Percentiles rank a stretch among this genome's conserved stretches.
Evolutionary conservation across 2,329 filamentous ascomycete species (phyloP).

Genomic region (Triangularia verruculosa): DNA sequence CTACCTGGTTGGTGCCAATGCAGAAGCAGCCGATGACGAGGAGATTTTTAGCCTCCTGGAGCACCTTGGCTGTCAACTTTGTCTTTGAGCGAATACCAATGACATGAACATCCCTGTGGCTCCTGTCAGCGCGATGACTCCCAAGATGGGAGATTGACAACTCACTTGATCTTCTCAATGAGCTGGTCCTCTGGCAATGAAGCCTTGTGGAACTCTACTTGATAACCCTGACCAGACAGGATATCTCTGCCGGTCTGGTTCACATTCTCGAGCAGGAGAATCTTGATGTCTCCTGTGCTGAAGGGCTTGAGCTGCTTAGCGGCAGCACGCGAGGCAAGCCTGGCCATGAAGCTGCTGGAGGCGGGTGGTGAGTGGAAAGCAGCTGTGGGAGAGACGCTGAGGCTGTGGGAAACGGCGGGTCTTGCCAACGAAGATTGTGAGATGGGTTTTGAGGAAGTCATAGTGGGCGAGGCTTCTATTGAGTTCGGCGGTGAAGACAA

Average conservation of each 20-base stretch:
- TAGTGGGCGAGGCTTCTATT: constrained; percentile 17
- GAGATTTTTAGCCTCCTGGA: constrained; percentile 87
- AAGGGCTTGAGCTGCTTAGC: constrained; percentile 90
- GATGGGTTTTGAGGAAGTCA: constrained; percentile 42
- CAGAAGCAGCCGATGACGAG: constrained; percentile 98
- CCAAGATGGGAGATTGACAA: constrained; percentile 14
- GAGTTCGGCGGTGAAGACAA: constrained; percentile 22
- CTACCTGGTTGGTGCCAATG: constrained; percentile 95
- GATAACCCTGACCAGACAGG: constrained; percentile 81
- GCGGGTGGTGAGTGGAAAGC: constrained; percentile 72
- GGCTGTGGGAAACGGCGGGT: constrained; percentile 53
- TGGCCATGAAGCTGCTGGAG: constrained; percentile 49
- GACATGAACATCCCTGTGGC: constrained; percentile 80
- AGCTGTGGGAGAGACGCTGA: constrained; percentile 69
- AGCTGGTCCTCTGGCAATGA: constrained; percentile 89
- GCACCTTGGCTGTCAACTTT: constrained; percentile 80
- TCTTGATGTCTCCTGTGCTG: constrained; percentile 93
- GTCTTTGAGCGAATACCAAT: constrained; percentile 98
- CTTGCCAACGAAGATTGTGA: constrained; percentile 34
- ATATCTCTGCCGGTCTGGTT: constrained; percentile 87
- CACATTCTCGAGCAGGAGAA: constrained; percentile 91
- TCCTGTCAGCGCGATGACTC: not conserved
- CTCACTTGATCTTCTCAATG: constrained; percentile 91
- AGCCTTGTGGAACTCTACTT: constrained; percentile 87
- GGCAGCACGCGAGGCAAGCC: constrained; percentile 41